Conservation (phyloP, 1,284 basidiomycete genomes). For the Polyporus tsugae region DNA sequence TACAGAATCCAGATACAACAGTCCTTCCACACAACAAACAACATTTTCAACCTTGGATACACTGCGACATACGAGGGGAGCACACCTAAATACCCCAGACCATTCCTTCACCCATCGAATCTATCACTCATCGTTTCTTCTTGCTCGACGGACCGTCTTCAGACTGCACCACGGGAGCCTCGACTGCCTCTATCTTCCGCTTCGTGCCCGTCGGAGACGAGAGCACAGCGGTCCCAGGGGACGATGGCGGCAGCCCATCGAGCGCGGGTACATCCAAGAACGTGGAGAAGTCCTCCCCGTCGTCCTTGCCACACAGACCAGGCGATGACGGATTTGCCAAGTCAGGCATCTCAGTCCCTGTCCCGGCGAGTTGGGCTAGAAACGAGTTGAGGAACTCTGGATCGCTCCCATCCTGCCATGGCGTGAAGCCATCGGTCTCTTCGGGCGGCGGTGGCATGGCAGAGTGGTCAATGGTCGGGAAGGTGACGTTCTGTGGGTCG, state of each 20-base stretch:
- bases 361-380: slow-evolving; percentile 33
- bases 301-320: background rate
- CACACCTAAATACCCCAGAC: background rate
- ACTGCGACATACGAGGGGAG: background rate
- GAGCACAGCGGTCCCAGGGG: slow-evolving; percentile 18
- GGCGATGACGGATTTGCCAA: slow-evolving; percentile 1
- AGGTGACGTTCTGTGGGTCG: slow-evolving; percentile 52
- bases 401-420: slow-evolving; percentile 37
- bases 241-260: slow-evolving; percentile 15
- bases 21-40: background rate
- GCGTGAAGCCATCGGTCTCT: background rate
- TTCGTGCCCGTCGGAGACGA: slow-evolving; percentile 45
- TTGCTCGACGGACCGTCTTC: slow-evolving; percentile 24
- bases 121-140: slow-evolving; percentile 22
- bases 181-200: slow-evolving; percentile 55
- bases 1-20: slow-evolving; percentile 19
- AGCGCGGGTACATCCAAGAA: slow-evolving; percentile 50
- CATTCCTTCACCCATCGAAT: background rate
- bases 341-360: slow-evolving; percentile 35
- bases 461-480: slow-evolving; percentile 29
- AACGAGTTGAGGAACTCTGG: slow-evolving; percentile 43
- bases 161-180: slow-evolving; percentile 30
- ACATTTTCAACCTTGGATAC: background rate
- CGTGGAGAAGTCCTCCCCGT: slow-evolving; percentile 48
- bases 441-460: slow-evolving; percentile 14